These are phyloP conservation scores for Metschnikowia anglica DNA, from an alignment of 805 yeast species.

Conservation along the genomic window DNA sequence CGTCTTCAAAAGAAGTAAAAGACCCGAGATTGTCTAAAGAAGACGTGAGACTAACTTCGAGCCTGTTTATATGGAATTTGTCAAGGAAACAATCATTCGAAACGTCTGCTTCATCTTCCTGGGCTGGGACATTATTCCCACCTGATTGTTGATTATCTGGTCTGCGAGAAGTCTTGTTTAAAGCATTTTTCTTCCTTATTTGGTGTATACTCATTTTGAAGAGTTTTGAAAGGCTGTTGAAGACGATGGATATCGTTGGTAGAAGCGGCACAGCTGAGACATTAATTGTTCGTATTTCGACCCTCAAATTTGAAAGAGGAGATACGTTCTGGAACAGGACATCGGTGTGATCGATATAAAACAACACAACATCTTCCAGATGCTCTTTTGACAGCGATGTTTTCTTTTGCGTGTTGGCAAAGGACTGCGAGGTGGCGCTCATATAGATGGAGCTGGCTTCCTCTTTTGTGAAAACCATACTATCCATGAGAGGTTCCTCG, in stretches of 20 bases:
- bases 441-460: constrained; percentile 72
- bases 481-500: constrained; percentile 50
- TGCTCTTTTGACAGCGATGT: neutral
- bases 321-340: constrained; percentile 50
- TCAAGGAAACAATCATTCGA: constrained; percentile 30
- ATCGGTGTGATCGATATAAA: constrained; percentile 36
- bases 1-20: constrained; percentile 37
- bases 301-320: constrained; percentile 32
- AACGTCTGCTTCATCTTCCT: constrained; percentile 10
- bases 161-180: neutral
- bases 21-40: constrained; percentile 42
- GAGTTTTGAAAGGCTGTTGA: constrained; percentile 39
- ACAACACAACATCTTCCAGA: constrained; percentile 22
- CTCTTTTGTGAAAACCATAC: constrained; percentile 64
- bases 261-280: constrained; percentile 46
- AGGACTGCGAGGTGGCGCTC: constrained; percentile 70
- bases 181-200: constrained; percentile 20
- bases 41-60: constrained; percentile 47
- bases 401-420: constrained; percentile 17
- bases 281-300: constrained; percentile 42
- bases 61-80: constrained; percentile 35
- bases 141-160: neutral
- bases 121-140: neutral
- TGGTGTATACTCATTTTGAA: constrained; percentile 35
- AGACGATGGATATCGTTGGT: constrained; percentile 35